These are phyloP conservation scores for Tolypocladium capitatum DNA, from an alignment of 2,329 filamentous ascomycete species.

Conservation along the genomic window DNA sequence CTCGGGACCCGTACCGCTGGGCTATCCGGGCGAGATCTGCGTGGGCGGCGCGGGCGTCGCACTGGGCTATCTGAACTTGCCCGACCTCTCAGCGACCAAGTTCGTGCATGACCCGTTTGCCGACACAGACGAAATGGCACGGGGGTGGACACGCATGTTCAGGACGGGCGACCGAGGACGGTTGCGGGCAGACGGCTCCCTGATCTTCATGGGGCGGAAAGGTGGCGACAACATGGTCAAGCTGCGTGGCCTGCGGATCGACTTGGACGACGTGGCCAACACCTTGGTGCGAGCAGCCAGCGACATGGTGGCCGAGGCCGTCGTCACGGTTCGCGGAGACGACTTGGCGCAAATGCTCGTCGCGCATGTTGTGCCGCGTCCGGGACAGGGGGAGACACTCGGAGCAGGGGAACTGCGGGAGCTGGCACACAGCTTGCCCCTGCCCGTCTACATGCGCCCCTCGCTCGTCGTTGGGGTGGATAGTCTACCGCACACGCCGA, in stretches of 20 bases:
- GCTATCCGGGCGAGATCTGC: conserved; percentile 10
- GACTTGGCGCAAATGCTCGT: conserved; percentile 10
- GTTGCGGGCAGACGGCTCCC: conserved; percentile 16
- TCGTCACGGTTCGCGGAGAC: conserved; percentile 10
- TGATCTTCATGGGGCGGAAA: conserved; percentile 24
- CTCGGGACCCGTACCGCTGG: conserved; percentile 3
- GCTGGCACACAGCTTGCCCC: neutral
- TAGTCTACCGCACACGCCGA: neutral
- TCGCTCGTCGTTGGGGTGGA: conserved; percentile 1
- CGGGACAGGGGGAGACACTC: neutral
- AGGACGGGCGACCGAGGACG: conserved; percentile 27
- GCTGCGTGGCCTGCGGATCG: conserved; percentile 29
- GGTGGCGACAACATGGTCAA: conserved; percentile 31
- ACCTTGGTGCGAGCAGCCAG: conserved; percentile 9
- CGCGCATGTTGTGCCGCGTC: conserved; percentile 11
- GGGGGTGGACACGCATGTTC: conserved; percentile 17
- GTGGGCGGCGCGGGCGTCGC: conserved; percentile 26
- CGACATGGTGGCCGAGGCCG: conserved; percentile 8
- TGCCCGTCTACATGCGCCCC: conserved; percentile 3
- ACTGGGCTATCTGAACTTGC: conserved; percentile 24
- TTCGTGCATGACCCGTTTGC: conserved; percentile 1
- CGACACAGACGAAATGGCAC: conserved; percentile 1
- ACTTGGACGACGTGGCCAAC: conserved; percentile 26
- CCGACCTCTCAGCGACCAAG: neutral
- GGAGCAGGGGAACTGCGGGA: neutral